These are phyloP conservation scores for Chaetomium fimeti DNA, from an alignment of 495 filamentous ascomycete species.

Conservation along the genomic window DNA sequence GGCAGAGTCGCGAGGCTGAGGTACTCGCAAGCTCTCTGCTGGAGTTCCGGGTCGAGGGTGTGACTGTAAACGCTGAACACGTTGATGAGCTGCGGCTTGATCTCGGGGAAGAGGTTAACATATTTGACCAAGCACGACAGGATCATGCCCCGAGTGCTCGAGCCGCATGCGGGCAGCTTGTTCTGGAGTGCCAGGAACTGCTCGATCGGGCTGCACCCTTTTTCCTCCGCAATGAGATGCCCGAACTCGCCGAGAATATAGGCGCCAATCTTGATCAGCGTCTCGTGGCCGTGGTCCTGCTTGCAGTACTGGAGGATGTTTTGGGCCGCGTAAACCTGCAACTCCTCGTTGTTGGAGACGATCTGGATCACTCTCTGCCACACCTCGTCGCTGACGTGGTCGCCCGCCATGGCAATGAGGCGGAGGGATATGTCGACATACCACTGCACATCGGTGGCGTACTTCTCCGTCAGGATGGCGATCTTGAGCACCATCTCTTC, in stretches of 20 bases:
- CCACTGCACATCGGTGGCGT: conserved; percentile 97
- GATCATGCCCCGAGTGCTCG: conserved; percentile 88
- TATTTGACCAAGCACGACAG: conserved; percentile 96
- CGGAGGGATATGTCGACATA: conserved; percentile 97
- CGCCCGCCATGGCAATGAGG: conserved; percentile 92
- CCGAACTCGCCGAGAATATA: conserved; percentile 97
- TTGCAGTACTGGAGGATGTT: conserved; percentile 89
- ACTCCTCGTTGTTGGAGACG: conserved; percentile 97
- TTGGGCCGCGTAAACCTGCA: conserved; percentile 94
- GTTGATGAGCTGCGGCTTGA: conserved; percentile 89
- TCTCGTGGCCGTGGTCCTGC: conserved; percentile 90
- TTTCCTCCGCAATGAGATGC: conserved; percentile 92
- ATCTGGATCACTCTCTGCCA: conserved; percentile 99
- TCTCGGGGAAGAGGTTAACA: conserved; percentile 97
- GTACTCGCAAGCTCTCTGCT: conserved; percentile 97
- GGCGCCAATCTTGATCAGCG: conserved; percentile 92
- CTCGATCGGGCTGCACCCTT: conserved; percentile 93
- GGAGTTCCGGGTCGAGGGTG: conserved; percentile 89
- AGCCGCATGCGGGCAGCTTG: conserved; percentile 86
- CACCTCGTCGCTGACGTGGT: conserved; percentile 98
- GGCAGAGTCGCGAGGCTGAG: conserved; percentile 80
- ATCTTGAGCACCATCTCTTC: conserved; percentile 99
- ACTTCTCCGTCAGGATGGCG: conserved; percentile 96
- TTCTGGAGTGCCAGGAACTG: conserved; percentile 90
- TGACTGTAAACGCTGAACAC: conserved; percentile 92